phyloP scores from a whole-genome alignment of 108 stramenopile species.

The Cafeteria roenbergensis region DNA sequence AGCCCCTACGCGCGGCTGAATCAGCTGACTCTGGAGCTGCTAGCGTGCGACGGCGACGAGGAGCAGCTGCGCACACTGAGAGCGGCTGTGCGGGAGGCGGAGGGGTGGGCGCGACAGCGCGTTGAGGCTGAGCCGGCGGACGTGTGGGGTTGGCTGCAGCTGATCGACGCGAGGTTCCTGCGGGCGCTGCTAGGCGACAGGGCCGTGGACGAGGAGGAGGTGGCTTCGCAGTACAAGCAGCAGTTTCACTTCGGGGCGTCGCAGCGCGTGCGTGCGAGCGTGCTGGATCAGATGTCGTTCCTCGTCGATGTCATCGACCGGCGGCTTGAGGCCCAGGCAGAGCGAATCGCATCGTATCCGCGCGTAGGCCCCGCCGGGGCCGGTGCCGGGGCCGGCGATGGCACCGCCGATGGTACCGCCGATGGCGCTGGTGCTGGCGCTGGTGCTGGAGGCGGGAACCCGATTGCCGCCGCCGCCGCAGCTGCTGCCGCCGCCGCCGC shows the following conservation, averaged over 20 bases:
- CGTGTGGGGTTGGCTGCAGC: slow-evolving; percentile 7
- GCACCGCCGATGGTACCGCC: no score
- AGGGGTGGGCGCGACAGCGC: neutral
- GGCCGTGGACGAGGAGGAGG: neutral
- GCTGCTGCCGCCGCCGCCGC: no score
- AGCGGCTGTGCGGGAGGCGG: neutral
- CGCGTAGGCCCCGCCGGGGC: no score
- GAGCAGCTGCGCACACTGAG: neutral
- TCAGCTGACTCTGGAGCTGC: slow-evolving; percentile 11
- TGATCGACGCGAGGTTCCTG: slow-evolving; percentile 5
- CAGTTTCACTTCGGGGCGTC: slow-evolving; percentile 4
- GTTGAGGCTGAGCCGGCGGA: neutral
- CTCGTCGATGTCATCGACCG: neutral
- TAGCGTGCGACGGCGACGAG: neutral
- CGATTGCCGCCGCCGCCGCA: no score
- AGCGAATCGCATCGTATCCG: no score
- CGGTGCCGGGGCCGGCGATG: no score
- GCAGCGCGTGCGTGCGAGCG: neutral
- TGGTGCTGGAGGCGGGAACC: no score
- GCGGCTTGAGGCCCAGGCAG: no score
- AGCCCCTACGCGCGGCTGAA: slow-evolving; percentile 6
- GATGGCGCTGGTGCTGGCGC: no score
- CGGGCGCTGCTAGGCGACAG: neutral
- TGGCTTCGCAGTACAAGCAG: neutral
- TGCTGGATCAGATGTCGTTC: slow-evolving; percentile 4